These are phyloP conservation scores for Daedaleopsis sinensis DNA, from an alignment of 768 basidiomycete genomes.

Conservation along the genomic window DNA sequence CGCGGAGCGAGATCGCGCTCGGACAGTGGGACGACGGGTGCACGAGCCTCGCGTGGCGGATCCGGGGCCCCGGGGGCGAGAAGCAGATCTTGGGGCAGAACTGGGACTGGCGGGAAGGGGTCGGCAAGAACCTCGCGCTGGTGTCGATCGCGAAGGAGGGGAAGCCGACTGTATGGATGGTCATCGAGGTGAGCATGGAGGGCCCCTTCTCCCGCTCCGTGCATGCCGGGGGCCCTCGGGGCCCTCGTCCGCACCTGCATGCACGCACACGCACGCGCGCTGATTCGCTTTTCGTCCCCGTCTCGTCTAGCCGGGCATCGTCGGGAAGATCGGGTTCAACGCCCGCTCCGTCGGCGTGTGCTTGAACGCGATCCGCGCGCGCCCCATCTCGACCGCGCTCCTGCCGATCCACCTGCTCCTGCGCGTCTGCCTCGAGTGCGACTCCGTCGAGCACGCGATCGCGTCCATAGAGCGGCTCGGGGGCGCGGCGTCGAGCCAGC, in stretches of 20 bases:
- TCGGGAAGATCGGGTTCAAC: slow-evolving; percentile 43
- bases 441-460: slow-evolving; percentile 31
- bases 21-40: slow-evolving; percentile 41
- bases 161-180: slow-evolving; percentile 40
- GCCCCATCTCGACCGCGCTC: slow-evolving; percentile 31
- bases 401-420: slow-evolving; percentile 39
- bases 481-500: slow-evolving; percentile 37
- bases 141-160: slow-evolving; percentile 31
- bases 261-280: too few relatives aligned
- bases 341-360: slow-evolving; percentile 38
- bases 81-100: slow-evolving; percentile 38
- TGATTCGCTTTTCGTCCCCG: too few relatives aligned
- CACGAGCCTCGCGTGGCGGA: slow-evolving; percentile 36
- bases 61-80: slow-evolving; percentile 10
- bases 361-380: slow-evolving; percentile 40
- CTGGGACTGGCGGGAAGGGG: slow-evolving; percentile 40
- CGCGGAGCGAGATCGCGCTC: slow-evolving; percentile 41
- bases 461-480: slow-evolving; percentile 30
- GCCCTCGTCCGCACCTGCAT: background rate
- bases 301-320: slow-evolving; percentile 34
- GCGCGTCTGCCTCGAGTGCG: slow-evolving; percentile 35
- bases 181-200: slow-evolving; percentile 40
- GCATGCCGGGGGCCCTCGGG: too few relatives aligned
- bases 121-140: slow-evolving; percentile 37
- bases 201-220: background rate